A percentile compares a stretch with the other conserved stretches of the same genome.
These are phyloP conservation scores for Aristolochia contorta DNA, from an alignment of 164 flowering plant species.

Conservation along the genomic window DNA sequence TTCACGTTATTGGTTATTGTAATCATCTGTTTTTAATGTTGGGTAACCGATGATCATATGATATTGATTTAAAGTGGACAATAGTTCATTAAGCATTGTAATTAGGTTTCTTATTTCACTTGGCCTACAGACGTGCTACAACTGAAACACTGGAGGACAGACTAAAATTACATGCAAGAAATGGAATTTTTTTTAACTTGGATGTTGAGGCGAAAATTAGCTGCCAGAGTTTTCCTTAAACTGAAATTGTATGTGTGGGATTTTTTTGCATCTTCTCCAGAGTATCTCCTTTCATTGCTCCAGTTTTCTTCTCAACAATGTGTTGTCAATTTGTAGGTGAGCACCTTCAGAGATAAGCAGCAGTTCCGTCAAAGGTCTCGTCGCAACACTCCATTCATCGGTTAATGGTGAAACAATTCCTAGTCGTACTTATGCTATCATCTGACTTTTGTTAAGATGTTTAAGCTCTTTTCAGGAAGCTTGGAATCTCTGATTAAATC, in stretches of 20 bases:
- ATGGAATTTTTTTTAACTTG: too few species aligned
- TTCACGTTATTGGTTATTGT: too few species aligned
- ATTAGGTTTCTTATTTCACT: too few species aligned
- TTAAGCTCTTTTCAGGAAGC: background rate
- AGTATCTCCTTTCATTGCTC: background rate
- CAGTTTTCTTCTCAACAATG: background rate
- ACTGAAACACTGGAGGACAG: too few species aligned
- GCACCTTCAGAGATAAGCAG: constrained; percentile 66
- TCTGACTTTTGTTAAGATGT: too few species aligned
- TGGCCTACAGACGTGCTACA: too few species aligned
- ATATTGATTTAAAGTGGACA: background rate
- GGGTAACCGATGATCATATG: background rate
- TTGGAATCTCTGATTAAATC: background rate
- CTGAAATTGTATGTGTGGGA: background rate
- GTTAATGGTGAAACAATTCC: constrained; percentile 31
- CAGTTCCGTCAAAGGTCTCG: constrained; percentile 46
- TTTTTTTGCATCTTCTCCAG: background rate
- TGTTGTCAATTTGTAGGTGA: constrained; percentile 32
- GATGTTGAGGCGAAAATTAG: background rate
- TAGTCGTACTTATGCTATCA: background rate
- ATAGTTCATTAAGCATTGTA: too few species aligned
- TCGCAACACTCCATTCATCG: constrained; percentile 20
- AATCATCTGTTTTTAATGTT: background rate
- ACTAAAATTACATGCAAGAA: too few species aligned
- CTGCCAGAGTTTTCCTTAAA: background rate